Base-by-base conservation (phyloP, 192 early-diverging fungal genomes). In the Gaertneriomyces sp. region DNA sequence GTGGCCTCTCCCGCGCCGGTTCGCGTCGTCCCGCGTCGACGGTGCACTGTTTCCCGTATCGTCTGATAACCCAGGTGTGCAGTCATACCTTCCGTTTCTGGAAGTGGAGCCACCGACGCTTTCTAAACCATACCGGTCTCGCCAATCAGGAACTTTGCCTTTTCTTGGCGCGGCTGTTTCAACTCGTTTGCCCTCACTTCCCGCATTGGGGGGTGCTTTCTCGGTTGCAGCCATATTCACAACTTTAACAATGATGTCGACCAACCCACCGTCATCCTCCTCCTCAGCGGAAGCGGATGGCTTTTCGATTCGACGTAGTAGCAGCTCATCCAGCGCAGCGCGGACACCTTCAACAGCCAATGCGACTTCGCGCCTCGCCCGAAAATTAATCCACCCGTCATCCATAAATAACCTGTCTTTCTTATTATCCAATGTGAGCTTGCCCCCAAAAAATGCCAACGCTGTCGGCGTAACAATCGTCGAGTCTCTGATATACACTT, bases 241-340 rank as follows among this genome's bases (percentile, higher is more conserved):
- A 20, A 51, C 20, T n/a, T 51, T 20, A 6, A 51, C 49, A 51
- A 51, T 51, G n/a, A 20, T 20, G 6, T 51, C 49, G 49, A 51
- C 6, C n/a, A 58, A n/a, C 25, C 25, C 25, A 33, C 25, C 25
- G 25, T 33, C 25, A 1, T 33, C 25, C 25, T 33, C 25, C 6
- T 41, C 6, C n/a, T 58, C 56, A n/a, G 16, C 56, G 25, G 39
- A 58, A 7, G 25, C 16, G n/a, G 56, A n/a, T 19, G 91, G 88
- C 41, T 91, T 79, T 11, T 84, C 80, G 61, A 94, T 83, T 74
- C 91, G 92, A 20, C 78, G 74, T 6, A 86, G 79, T 61, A 95
- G 72, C 20, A 92, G 75, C 45, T 88, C 82, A 52, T 92, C 89
- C 39, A 95, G 71, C 25, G 93, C 75, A 14, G 76, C 68, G 20